Evolutionary conservation across 345 rosid species (phyloP).

Genomic region (Pugionium dolabratum): DNA sequence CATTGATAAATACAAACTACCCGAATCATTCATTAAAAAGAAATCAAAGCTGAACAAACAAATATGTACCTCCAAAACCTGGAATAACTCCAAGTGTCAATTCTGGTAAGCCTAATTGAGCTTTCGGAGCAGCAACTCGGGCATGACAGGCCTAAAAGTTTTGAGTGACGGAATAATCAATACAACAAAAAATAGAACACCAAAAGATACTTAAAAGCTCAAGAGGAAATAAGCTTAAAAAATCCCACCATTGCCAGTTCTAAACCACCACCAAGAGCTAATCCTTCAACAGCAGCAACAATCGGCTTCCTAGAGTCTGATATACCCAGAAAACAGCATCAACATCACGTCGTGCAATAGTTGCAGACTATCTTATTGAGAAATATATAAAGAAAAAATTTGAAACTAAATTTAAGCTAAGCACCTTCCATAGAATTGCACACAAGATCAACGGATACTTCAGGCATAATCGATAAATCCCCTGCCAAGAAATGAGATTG

Average conservation of each 20-base stretch:
- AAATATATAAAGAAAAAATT: neutral
- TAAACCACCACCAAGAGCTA: slow-evolving; percentile 98
- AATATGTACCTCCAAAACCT: slow-evolving; percentile 81
- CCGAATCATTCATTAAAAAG: neutral
- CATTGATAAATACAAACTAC: neutral
- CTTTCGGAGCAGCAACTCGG: slow-evolving; percentile 72
- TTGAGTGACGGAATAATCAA: slow-evolving; percentile 9
- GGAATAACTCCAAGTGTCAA: slow-evolving; percentile 89
- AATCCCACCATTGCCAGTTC: slow-evolving; percentile 81
- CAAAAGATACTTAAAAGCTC: neutral
- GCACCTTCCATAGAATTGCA: slow-evolving; percentile 80
- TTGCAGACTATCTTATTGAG: neutral
- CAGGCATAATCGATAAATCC: slow-evolving; percentile 69
- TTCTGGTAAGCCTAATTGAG: slow-evolving; percentile 91
- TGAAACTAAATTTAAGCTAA: slow-evolving; percentile 1
- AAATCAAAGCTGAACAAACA: slow-evolving; percentile 23
- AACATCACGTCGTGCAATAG: slow-evolving; percentile 1
- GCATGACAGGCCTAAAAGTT: slow-evolving; percentile 80
- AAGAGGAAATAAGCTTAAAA: neutral
- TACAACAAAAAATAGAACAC: neutral
- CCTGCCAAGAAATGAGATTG: slow-evolving; percentile 51
- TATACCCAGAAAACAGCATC: slow-evolving; percentile 31
- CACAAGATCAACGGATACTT: slow-evolving; percentile 77
- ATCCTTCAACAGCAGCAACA: slow-evolving; percentile 95
- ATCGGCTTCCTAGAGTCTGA: slow-evolving; percentile 86